A percentile compares a stretch with the other conserved stretches of the same genome.
phyloP scores from a whole-genome alignment of 768 basidiomycete genomes.

The Leccinum pellstonianum region DNA sequence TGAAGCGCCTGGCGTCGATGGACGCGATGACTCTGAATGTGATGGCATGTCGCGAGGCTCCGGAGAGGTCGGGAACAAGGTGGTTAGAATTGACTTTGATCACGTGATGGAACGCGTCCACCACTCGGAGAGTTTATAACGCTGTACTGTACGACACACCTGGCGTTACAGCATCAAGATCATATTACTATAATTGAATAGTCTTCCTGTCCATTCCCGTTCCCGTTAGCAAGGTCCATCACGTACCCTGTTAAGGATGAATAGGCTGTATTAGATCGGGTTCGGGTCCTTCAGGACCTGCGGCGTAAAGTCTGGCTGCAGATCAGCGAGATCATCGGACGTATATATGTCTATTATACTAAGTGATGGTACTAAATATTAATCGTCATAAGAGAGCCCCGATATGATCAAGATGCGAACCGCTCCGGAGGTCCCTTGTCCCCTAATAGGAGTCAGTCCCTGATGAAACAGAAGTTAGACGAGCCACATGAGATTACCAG shows the following conservation, averaged over 20 bases:
- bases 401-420: not conserved
- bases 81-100: constrained; percentile 7
- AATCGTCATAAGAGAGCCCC: not conserved
- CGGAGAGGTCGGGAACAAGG: not conserved
- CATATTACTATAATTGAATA: not conserved
- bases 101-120: constrained; percentile 18
- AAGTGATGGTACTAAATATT: not conserved
- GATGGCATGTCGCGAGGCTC: constrained; percentile 9
- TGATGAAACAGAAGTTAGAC: not conserved
- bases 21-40: constrained; percentile 33
- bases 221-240: not conserved
- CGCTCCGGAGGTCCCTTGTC: not conserved
- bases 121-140: not conserved
- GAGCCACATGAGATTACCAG: not conserved
- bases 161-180: not conserved
- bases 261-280: not conserved
- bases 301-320: not conserved
- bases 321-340: not conserved
- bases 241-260: not conserved
- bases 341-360: not conserved
- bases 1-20: constrained; percentile 30
- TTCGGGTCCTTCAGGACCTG: too few relatives aligned
- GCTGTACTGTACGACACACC: not conserved
- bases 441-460: not conserved
- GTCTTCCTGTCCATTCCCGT: not conserved